Evolutionary conservation across 805 yeast species (phyloP).

Genomic region (Lachancea meyersii): DNA sequence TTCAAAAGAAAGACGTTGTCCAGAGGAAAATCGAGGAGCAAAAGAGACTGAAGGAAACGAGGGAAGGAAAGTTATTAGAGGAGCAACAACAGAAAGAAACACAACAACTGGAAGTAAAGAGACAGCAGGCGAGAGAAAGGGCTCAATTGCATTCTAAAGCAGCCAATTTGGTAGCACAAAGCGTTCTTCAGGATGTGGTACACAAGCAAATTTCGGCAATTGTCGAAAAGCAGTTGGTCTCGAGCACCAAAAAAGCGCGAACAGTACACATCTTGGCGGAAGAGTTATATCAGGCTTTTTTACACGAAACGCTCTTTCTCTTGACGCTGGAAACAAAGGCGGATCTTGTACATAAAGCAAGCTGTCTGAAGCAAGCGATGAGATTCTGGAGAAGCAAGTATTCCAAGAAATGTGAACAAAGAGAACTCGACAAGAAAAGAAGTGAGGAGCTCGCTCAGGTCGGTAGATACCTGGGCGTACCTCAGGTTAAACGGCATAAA

Average conservation of each 20-base stretch:
- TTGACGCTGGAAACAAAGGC: conserved; percentile 42
- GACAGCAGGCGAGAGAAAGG: conserved; percentile 7
- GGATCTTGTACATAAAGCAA: conserved; percentile 31
- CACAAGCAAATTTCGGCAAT: conserved; percentile 3
- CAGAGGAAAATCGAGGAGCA: conserved; percentile 7
- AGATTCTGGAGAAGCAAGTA: conserved; percentile 30
- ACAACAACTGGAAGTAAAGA: conserved; percentile 13
- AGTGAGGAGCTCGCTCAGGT: conserved; percentile 38
- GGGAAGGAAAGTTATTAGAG: conserved; percentile 1
- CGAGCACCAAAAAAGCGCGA: conserved; percentile 19
- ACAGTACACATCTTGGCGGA: conserved; percentile 38
- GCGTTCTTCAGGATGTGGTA: conserved; percentile 7
- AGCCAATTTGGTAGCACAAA: conserved; percentile 9
- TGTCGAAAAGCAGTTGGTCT: conserved; percentile 9
- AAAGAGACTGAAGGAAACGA: conserved; percentile 8
- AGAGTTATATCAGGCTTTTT: conserved; percentile 54
- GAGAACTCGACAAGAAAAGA: conserved; percentile 34
- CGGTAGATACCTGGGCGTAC: conserved; percentile 34
- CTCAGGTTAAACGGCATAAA: conserved; percentile 18
- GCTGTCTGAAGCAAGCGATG: conserved; percentile 32
- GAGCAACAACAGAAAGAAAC: conserved; percentile 10
- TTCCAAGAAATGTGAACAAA: conserved; percentile 20
- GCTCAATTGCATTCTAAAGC: conserved; percentile 7
- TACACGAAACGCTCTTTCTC: conserved; percentile 49
- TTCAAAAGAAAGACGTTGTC: conserved; percentile 4